Evolutionary conservation across 495 filamentous ascomycete genomes (phyloP), one percentile per base, ranked within the genome.

Genomic region (Cenococcum geophilum): DNA sequence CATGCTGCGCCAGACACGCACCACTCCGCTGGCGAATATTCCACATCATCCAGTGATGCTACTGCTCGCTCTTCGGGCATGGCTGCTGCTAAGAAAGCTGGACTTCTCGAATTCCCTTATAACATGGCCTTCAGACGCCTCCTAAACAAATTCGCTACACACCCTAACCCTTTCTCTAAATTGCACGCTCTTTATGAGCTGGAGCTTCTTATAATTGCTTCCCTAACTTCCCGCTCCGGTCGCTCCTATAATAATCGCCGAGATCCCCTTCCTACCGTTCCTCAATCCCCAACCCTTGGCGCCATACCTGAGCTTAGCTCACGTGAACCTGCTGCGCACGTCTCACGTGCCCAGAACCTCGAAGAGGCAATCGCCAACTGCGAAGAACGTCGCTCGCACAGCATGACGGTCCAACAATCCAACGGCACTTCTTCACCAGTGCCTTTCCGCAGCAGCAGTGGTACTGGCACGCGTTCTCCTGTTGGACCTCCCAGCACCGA

Each of bases 81-180:
- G 60, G 55, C 67, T 12, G 69, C 68, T 27, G 69, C 71, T 1
- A 78, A 74, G 66, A 74, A 73, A 54, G 70, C 73, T 34, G 73
- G 74, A 10, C 23, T 72, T 16, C 61, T 70, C 20, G 70, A 74
- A 20, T 74, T 74, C 57, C 72, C 72, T n/a, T 74, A 72, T 63
- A 71, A 72, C 42, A 61, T 61, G 49, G 87, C 90, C 5, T 97
- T 92, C 74, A 83, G 84, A 65, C 85, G 84, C 23, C 80, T 97
- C 0, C 76, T 96, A 21, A 83, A 86, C 55, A 91, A 89, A 69
- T 96, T 97, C 66, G 93, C 91, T 18, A 88, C 89, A 4, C 90
- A 93, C 69, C 89, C 89, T 1, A 95, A 95, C 67, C 92, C 92
- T 0, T 89, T 86, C 66, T 80, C 84, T 52, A 97, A 97, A 70